Base-by-base conservation (phyloP, 805 yeast species). In the Spathaspora boniae region DNA sequence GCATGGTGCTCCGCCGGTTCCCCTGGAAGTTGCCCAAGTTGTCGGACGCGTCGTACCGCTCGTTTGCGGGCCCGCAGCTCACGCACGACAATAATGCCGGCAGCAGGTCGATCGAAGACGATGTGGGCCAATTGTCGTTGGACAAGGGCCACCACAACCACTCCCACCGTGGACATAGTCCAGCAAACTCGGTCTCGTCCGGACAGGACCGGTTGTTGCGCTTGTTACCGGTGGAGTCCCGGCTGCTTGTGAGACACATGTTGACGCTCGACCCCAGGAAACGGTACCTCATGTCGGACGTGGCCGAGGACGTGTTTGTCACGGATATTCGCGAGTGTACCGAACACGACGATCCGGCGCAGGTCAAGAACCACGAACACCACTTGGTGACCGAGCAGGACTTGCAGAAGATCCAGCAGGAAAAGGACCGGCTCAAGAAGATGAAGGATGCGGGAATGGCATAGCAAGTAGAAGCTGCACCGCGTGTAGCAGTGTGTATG, bases 1-100 rank as follows among this genome's bases (percentile, higher is more conserved):
- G 98, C 62, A 85, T 88, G 89, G 70, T 82, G 2, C 64, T 89
- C 46, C 76, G 83, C 46, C 64, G 95, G 41, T 91, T 91, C 61
- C 98, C 98, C 1, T 91, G 98, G 98, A 87, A 87, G 56, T 75
- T 89, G 2, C 96, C 97, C n/a, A 80, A 82, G 45, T 60, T 65
- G 17, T 65, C 77, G 5, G 96, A 89, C 56, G 78, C 78, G 36
- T 80, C 93, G 4, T 91, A 73, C 65, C 72, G 78, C 38, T 70
- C 86, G 42, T 91, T 82, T 53, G 61, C 72, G 17, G 47, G 56
- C 51, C 51, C 45, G 28, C 16, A 31, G 26, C 25, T 38, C 14
- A 23, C 27, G 11, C 20, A 24, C 20, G 20, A 21, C 16, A 16
- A 30, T 30, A 3, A 31, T 21, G 29, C 5, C 16, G 11, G 11